Base-by-base conservation (phyloP, 1,139 yeast species). In the Yamadazyma buinensis region DNA sequence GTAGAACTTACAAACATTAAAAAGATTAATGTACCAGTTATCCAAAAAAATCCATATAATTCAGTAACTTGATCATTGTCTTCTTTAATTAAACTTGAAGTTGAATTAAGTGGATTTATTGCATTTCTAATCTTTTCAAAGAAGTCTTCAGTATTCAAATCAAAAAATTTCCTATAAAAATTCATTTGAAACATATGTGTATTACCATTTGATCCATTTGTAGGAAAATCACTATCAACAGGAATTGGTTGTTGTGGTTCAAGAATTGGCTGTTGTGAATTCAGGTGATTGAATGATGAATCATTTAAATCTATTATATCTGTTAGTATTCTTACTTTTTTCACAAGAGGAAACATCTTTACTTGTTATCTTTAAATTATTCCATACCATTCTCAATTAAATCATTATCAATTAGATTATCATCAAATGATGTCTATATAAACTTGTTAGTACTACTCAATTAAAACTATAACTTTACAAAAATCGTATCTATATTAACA, bases 21-120 rank as follows among this genome's bases (percentile, higher is more conserved):
- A 43, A 84, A 79, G 1, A 84, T 77, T 35, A 84, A 74, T 0
- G 95, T 82, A 0, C 87, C 86, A 10, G 88, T 82, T 30, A 86
- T 78, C 95, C 95, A 86, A 29, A 85, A 65, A 19, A 88, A 84
- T 1, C 95, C 95, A 51, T 85, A 86, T 34, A 86, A 59, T 51
- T 86, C 95, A 2, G 80, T 69, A 5, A 59, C 55, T 10, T 62
- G 64, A 15, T 59, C 59, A 4, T 34, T 33, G 7, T 43, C 41
- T 28, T 64, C 64, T n/a, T 58, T 60, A 17, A 51, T 41, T 3
- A 54, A 45, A 3, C 50, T 43, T 7, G 46, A 50, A 2, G 52
- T 33, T 20, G 54, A 52, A 32, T 59, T 57, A 20, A 74, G 43
- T 10, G 80, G 80, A 41, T 75, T 74, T 35, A 69, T 40, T 4